Percentiles rank a stretch among this genome's conserved stretches.
Conservation (phyloP, 164 flowering plant species). For the Dillenia turbinata region DNA sequence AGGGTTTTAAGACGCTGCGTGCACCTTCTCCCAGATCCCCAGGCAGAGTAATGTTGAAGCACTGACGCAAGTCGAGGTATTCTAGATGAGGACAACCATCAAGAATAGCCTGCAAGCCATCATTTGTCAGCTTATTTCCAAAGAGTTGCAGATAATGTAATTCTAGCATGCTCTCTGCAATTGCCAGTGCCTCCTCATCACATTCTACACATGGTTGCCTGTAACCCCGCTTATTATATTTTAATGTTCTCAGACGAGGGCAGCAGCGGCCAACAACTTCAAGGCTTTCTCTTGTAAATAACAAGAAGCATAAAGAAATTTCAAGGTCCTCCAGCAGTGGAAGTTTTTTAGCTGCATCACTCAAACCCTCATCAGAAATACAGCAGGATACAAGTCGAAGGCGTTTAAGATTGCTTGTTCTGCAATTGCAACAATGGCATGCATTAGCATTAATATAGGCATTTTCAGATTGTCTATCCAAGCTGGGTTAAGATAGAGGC, state of each 20-base stretch:
- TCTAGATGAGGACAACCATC: slow-evolving; percentile 28
- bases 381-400: slow-evolving; percentile 27
- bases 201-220: neutral
- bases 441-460: neutral
- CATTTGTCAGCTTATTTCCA: slow-evolving; percentile 17
- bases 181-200: slow-evolving; percentile 19
- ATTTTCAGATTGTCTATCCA: neutral
- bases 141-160: slow-evolving; percentile 18
- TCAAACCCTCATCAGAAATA: slow-evolving; percentile 23
- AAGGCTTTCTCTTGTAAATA: slow-evolving; percentile 12
- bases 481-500: too few relatives aligned
- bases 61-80: slow-evolving; percentile 26
- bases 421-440: slow-evolving; percentile 4
- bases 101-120: slow-evolving; percentile 29
- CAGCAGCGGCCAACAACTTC: slow-evolving; percentile 29
- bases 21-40: slow-evolving; percentile 20
- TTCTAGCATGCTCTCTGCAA: slow-evolving; percentile 26
- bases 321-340: slow-evolving; percentile 36
- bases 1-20: slow-evolving; percentile 13
- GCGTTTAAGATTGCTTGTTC: slow-evolving; percentile 24
- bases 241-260: slow-evolving; percentile 20
- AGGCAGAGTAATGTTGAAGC: slow-evolving; percentile 13
- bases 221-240: neutral
- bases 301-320: slow-evolving; percentile 9
- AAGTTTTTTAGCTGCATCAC: slow-evolving; percentile 24